Evolutionary conservation across 345 rosid species (phyloP).

Genomic region (Orychophragmus violaceus): DNA sequence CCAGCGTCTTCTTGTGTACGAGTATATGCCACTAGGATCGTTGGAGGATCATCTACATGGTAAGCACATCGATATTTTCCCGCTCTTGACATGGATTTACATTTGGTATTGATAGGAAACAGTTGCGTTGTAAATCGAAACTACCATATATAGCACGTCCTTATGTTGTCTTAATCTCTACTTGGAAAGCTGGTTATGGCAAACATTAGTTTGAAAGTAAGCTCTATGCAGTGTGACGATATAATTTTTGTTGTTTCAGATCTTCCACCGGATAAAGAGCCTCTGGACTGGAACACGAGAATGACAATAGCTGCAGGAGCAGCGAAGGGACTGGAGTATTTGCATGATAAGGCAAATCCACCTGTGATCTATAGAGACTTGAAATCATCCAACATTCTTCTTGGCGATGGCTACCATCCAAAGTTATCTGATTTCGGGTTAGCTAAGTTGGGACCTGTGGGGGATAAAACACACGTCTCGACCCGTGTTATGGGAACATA

Average conservation of each 20-base stretch:
- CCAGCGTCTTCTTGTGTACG: slow-evolving; percentile 93
- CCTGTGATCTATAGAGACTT: slow-evolving; percentile 96
- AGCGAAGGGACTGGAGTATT: slow-evolving; percentile 90
- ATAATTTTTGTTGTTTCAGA: slow-evolving; percentile 37
- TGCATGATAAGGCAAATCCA: slow-evolving; percentile 94
- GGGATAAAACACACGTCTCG: slow-evolving; percentile 96
- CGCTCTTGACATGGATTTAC: neutral
- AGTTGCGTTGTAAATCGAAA: neutral
- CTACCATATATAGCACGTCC: neutral
- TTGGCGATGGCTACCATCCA: slow-evolving; percentile 83
- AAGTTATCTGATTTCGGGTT: slow-evolving; percentile 96
- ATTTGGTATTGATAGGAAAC: neutral
- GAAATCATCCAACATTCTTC: slow-evolving; percentile 93
- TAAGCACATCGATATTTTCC: slow-evolving; percentile 15
- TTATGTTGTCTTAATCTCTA: neutral
- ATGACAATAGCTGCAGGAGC: slow-evolving; percentile 99
- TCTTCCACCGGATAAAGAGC: slow-evolving; percentile 73
- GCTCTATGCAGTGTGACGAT: neutral
- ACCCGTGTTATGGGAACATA: slow-evolving; percentile 99
- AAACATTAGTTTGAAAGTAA: neutral
- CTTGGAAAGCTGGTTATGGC: neutral
- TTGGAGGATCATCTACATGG: slow-evolving; percentile 98
- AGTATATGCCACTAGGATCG: slow-evolving; percentile 92
- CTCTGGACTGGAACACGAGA: slow-evolving; percentile 92
- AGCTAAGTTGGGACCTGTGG: slow-evolving; percentile 96